These are phyloP conservation scores for Hypoxylon intermedium DNA, from an alignment of 495 filamentous ascomycete genomes.

Conservation along the genomic window DNA sequence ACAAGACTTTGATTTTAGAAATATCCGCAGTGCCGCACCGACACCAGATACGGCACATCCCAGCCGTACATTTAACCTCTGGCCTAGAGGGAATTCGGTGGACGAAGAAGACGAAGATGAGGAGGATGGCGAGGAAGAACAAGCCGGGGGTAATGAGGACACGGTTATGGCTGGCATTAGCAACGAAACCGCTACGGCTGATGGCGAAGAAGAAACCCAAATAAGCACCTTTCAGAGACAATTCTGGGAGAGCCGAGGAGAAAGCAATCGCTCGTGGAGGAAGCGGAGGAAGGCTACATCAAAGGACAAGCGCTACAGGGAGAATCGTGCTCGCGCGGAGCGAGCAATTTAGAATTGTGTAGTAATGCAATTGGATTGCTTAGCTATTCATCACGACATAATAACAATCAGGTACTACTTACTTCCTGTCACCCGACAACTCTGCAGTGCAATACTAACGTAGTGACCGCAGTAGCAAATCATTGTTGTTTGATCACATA, in stretches of 20 bases:
- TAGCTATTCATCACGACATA: background rate
- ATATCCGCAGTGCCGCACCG: constrained; percentile 82
- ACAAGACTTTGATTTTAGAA: constrained; percentile 75
- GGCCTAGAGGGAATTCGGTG: constrained; percentile 47
- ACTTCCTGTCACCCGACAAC: no score
- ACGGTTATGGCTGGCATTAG: constrained; percentile 45
- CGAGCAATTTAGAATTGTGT: constrained; percentile 45
- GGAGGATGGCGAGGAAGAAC: constrained; percentile 39
- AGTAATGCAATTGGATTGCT: background rate
- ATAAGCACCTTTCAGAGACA: constrained; percentile 80
- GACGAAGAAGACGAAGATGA: constrained; percentile 50
- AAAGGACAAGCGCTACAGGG: constrained; percentile 87
- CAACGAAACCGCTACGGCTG: constrained; percentile 16
- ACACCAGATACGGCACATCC: constrained; percentile 92
- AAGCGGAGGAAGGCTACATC: constrained; percentile 76
- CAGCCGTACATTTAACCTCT: constrained; percentile 60
- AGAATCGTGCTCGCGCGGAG: constrained; percentile 71
- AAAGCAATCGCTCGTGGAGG: constrained; percentile 92
- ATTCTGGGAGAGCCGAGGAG: constrained; percentile 92
- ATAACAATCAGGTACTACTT: no score
- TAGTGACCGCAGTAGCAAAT: no score
- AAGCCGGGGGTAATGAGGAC: constrained; percentile 44
- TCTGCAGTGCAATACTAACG: no score
- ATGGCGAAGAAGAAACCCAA: constrained; percentile 28
- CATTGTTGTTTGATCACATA: no score